Conservation (phyloP, 345 rosid genomes). For the Rubroshorea leprosula region DNA sequence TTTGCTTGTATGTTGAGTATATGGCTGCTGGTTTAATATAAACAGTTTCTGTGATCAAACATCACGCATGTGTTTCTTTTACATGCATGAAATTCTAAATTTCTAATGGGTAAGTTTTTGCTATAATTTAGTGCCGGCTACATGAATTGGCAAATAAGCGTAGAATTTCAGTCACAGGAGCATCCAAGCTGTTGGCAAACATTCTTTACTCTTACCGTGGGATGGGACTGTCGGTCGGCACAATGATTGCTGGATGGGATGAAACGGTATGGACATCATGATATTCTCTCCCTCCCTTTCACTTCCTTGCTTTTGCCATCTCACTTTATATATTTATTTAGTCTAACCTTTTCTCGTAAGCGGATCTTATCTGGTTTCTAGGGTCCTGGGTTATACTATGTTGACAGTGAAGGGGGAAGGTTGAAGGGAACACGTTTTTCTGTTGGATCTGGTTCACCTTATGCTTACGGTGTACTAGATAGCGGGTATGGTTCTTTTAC, state of each 20-base stretch:
- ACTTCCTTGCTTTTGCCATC: background rate
- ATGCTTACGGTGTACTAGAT: slow-evolving; percentile 95
- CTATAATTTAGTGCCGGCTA: slow-evolving; percentile 66
- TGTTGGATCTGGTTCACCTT: slow-evolving; percentile 99
- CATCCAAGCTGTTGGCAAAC: slow-evolving; percentile 97
- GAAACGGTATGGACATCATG: slow-evolving; percentile 59
- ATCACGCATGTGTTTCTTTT: background rate
- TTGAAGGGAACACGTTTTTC: slow-evolving; percentile 87
- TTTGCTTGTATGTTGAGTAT: background rate
- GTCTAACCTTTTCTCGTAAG: background rate
- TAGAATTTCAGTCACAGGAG: slow-evolving; percentile 96
- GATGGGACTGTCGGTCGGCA: slow-evolving; percentile 97
- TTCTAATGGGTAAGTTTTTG: slow-evolving; percentile 14
- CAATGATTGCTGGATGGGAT: slow-evolving; percentile 99
- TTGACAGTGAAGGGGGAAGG: slow-evolving; percentile 98
- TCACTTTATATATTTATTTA: background rate
- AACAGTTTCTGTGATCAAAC: background rate
- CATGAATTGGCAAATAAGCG: slow-evolving; percentile 98
- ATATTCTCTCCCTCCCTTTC: background rate
- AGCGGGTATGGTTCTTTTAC: slow-evolving; percentile 53
- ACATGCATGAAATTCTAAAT: background rate
- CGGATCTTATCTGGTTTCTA: slow-evolving; percentile 18
- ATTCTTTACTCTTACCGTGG: slow-evolving; percentile 94
- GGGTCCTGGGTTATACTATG: slow-evolving; percentile 98
- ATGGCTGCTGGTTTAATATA: too few relatives aligned